Conservation (phyloP, 2,329 filamentous ascomycete genomes). For the Neurospora crassa region DNA sequence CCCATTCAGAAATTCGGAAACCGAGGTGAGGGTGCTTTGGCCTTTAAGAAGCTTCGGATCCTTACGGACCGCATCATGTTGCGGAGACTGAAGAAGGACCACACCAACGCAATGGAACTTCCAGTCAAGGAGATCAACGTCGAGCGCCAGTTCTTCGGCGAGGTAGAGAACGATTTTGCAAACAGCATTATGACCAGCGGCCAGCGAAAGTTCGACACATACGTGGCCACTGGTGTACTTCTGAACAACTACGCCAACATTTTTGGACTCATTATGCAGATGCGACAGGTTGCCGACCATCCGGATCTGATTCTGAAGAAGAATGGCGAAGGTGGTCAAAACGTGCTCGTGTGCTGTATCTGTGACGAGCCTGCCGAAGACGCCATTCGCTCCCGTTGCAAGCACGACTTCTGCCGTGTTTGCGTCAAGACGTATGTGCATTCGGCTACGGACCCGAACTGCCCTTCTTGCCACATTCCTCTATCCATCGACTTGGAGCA, state of each 20-base stretch:
- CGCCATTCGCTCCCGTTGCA: conserved; percentile 82
- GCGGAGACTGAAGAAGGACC: conserved; percentile 84
- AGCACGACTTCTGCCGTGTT: conserved; percentile 81
- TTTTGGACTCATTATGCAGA: conserved; percentile 97
- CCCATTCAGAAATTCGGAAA: conserved; percentile 61
- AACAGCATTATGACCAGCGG: conserved; percentile 91
- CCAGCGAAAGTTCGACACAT: conserved; percentile 84
- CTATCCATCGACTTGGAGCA: conserved; percentile 90
- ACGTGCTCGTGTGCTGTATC: conserved; percentile 83
- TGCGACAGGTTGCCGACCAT: conserved; percentile 96
- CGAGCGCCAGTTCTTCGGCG: conserved; percentile 91
- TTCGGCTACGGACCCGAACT: conserved; percentile 69
- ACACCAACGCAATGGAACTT: conserved; percentile 91
- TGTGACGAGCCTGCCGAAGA: conserved; percentile 96
- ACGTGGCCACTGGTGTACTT: conserved; percentile 87
- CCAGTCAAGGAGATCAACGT: conserved; percentile 90
- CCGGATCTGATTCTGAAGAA: conserved; percentile 91
- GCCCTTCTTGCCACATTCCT: conserved; percentile 84
- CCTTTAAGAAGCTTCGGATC: conserved; percentile 73
- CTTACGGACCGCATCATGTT: conserved; percentile 94
- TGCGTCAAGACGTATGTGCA: conserved; percentile 74
- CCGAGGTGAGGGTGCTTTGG: conserved; percentile 51
- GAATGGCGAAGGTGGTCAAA: conserved; percentile 75
- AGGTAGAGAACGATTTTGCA: conserved; percentile 92
- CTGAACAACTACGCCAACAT: conserved; percentile 99